Evolutionary conservation across 2,329 filamentous ascomycete genomes (phyloP).

Genomic region (Arthrinium phaeospermum): DNA sequence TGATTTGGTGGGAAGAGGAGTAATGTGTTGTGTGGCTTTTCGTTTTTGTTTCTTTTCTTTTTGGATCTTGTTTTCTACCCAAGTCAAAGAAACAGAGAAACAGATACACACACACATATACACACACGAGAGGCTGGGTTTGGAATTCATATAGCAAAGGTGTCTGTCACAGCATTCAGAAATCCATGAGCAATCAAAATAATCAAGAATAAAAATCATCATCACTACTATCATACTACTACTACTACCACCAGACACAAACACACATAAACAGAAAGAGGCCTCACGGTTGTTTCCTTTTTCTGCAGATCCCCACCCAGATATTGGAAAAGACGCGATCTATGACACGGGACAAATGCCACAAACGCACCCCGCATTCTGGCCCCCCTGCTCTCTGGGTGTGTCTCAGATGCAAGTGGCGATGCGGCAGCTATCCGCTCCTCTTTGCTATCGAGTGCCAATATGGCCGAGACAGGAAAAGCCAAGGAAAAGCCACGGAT

Average conservation of each 20-base stretch:
- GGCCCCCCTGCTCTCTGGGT: background rate
- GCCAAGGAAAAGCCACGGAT: background rate
- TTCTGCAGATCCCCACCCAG: background rate
- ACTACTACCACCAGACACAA: background rate
- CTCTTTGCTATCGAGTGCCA: background rate
- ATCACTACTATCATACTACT: background rate
- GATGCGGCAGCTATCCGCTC: background rate
- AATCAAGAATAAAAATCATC: background rate
- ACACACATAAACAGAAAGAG: too few relatives aligned
- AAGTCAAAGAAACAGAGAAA: background rate
- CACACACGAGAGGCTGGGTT: background rate
- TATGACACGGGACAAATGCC: background rate
- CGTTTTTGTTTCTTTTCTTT: background rate
- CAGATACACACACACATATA: too few relatives aligned
- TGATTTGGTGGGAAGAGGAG: background rate
- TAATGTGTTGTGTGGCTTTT: background rate
- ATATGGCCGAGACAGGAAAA: background rate
- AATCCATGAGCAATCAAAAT: slow-evolving; percentile 15
- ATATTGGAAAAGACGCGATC: background rate
- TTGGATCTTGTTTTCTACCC: background rate
- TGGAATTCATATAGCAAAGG: background rate
- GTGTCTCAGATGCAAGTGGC: slow-evolving; percentile 3
- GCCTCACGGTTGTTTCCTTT: background rate
- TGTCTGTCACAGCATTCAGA: background rate
- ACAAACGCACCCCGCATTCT: background rate